These are phyloP conservation scores for Leccinum boreale DNA, from an alignment of 768 basidiomycete genomes.

Conservation along the genomic window DNA sequence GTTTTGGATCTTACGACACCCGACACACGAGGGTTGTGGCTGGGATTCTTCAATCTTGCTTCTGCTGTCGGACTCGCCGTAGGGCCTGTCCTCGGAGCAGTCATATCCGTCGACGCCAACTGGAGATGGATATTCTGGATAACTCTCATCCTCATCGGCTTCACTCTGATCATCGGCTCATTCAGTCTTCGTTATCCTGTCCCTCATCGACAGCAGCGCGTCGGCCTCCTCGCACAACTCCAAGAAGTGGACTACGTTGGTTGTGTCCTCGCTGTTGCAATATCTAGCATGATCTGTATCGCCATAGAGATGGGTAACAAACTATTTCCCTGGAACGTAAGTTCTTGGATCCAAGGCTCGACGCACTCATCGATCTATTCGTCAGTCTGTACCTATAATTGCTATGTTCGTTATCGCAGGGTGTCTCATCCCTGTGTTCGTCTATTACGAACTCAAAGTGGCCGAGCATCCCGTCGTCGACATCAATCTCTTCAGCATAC, in stretches of 20 bases:
- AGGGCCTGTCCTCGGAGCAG: conserved; percentile 46
- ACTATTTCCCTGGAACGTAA: conserved; percentile 33
- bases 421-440: conserved; percentile 32
- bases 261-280: conserved; percentile 27
- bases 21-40: conserved; percentile 34
- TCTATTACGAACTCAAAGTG: conserved; percentile 33
- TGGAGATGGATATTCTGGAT: conserved; percentile 52
- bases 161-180: conserved; percentile 28
- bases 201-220: conserved; percentile 30
- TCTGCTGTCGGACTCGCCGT: conserved; percentile 43
- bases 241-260: conserved; percentile 35
- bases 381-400: conserved; percentile 30
- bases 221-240: conserved; percentile 32
- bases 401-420: conserved; percentile 27
- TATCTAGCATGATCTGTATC: conserved; percentile 34
- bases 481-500: conserved; percentile 31
- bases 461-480: conserved; percentile 34
- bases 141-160: conserved; percentile 32
- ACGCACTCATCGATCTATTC: conserved; percentile 3
- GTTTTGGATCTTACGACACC: conserved; percentile 35
- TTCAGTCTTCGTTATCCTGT: conserved; percentile 31
- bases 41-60: conserved; percentile 34
- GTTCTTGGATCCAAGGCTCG: conserved; percentile 5
- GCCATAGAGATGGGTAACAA: conserved; percentile 40
- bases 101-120: conserved; percentile 39